Conservation (phyloP, 495 filamentous ascomycete species). For the Astrocystis sublimbata region DNA sequence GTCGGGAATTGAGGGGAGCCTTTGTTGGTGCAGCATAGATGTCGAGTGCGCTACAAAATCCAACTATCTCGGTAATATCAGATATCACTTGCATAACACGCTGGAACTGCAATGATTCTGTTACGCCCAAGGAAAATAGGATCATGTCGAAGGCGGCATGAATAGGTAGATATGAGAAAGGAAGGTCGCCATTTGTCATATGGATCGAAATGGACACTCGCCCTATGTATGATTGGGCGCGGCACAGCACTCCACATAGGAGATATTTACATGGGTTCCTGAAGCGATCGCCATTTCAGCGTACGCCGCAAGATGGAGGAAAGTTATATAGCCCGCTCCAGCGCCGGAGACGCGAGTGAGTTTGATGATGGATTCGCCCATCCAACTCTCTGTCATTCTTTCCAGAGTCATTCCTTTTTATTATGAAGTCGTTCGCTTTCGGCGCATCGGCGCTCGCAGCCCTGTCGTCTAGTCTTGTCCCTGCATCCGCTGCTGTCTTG, state of each 20-base stretch:
- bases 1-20: neutral
- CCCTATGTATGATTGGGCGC: no score
- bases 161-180: neutral
- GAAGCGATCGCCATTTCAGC: neutral
- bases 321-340: neutral
- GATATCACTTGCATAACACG: no score
- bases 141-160: neutral
- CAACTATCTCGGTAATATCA: no score
- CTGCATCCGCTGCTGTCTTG: neutral
- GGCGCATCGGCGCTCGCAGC: neutral
- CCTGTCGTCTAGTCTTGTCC: neutral
- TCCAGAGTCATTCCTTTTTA: slow-evolving; percentile 6
- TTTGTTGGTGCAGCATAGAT: no score
- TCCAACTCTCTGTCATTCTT: slow-evolving; percentile 12
- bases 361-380: neutral
- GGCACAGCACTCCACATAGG: neutral
- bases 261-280: neutral
- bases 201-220: neutral
- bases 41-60: no score
- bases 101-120: neutral
- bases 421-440: slow-evolving; percentile 8
- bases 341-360: neutral
- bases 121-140: neutral
- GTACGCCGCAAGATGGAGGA: neutral
- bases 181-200: neutral